phyloP scores from a whole-genome alignment of 2,329 filamentous ascomycete genomes.

The Talaromyces albobiverticillius region DNA sequence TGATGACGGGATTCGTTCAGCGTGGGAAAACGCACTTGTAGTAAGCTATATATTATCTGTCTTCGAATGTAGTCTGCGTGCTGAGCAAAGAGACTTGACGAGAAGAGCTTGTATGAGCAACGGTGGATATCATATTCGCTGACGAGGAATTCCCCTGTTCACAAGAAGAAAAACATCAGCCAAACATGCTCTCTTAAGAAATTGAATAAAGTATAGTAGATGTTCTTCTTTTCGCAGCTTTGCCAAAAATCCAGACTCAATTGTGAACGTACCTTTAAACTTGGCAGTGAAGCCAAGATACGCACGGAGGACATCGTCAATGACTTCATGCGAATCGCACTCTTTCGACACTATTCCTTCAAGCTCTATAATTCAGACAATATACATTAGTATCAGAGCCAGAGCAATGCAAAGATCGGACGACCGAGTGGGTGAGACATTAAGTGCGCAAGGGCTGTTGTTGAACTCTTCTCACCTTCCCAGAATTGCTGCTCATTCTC shows the following conservation, averaged over 20 bases:
- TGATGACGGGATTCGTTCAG: not conserved
- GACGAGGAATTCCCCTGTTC: conserved; percentile 64
- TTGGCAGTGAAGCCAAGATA: conserved; percentile 77
- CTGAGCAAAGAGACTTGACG: conserved; percentile 68
- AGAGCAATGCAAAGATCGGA: not conserved
- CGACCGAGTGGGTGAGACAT: not conserved
- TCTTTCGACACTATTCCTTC: conserved; percentile 61
- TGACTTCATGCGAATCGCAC: conserved; percentile 61
- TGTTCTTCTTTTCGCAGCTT: too few relatives aligned
- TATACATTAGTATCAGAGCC: conserved; percentile 1
- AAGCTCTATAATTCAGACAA: conserved; percentile 51
- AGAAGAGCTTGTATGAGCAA: conserved; percentile 76
- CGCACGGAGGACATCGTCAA: conserved; percentile 81
- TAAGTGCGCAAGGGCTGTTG: not conserved
- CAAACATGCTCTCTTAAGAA: not conserved
- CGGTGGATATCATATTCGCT: conserved; percentile 75
- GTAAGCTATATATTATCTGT: conserved; percentile 86
- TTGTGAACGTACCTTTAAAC: conserved; percentile 58
- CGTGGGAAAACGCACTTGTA: conserved; percentile 54
- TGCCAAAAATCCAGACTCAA: too few relatives aligned
- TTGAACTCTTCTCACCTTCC: conserved; percentile 60
- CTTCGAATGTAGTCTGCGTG: conserved; percentile 85
- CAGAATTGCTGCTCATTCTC: conserved; percentile 86
- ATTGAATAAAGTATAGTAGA: too few relatives aligned
- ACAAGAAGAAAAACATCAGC: conserved; percentile 17